Percentiles rank a stretch among this genome's conserved stretches.
phyloP scores from a whole-genome alignment of 768 basidiomycete genomes.

The Pisolithus microcarpus region DNA sequence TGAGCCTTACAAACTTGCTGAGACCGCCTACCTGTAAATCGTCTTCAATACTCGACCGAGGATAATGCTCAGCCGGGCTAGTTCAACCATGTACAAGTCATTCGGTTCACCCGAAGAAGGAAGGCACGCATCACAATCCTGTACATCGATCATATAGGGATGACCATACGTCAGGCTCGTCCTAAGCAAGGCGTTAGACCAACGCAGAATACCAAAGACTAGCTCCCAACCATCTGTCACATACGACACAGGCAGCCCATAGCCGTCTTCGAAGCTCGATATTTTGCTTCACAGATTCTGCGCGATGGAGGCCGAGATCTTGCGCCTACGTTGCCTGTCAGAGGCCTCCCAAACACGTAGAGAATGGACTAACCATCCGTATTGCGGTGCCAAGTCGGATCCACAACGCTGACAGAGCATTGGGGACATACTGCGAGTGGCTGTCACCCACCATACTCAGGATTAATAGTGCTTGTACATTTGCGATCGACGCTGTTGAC shows the following conservation, averaged over 20 bases:
- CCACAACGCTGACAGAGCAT: slow-evolving; percentile 80
- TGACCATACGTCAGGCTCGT: slow-evolving; percentile 85
- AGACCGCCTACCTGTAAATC: slow-evolving; percentile 67
- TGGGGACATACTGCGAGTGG: slow-evolving; percentile 85
- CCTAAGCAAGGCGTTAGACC: slow-evolving; percentile 36
- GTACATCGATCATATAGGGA: slow-evolving; percentile 93
- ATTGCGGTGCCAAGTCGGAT: slow-evolving; percentile 84
- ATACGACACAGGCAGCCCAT: slow-evolving; percentile 93
- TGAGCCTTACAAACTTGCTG: slow-evolving; percentile 5
- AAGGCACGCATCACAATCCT: slow-evolving; percentile 91
- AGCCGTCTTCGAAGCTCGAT: slow-evolving; percentile 84
- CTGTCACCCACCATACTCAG: slow-evolving; percentile 83
- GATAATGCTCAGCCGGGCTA: slow-evolving; percentile 85
- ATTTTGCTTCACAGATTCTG: slow-evolving; percentile 76
- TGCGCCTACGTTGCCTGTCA: slow-evolving; percentile 60
- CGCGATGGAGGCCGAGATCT: slow-evolving; percentile 90
- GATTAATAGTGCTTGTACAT: slow-evolving; percentile 83
- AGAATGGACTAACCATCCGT: slow-evolving; percentile 65
- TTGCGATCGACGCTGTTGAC: slow-evolving; percentile 76
- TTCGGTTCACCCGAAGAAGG: slow-evolving; percentile 81
- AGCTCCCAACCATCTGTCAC: slow-evolving; percentile 75
- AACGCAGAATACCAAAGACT: slow-evolving; percentile 1
- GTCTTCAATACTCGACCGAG: slow-evolving; percentile 89
- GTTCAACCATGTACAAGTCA: slow-evolving; percentile 81
- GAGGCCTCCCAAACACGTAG: slow-evolving; percentile 1